Percentiles rank a stretch among this genome's conserved stretches.
Evolutionary conservation across 192 early-diverging fungal species (phyloP).

Genomic region (Coemansia sp.): DNA sequence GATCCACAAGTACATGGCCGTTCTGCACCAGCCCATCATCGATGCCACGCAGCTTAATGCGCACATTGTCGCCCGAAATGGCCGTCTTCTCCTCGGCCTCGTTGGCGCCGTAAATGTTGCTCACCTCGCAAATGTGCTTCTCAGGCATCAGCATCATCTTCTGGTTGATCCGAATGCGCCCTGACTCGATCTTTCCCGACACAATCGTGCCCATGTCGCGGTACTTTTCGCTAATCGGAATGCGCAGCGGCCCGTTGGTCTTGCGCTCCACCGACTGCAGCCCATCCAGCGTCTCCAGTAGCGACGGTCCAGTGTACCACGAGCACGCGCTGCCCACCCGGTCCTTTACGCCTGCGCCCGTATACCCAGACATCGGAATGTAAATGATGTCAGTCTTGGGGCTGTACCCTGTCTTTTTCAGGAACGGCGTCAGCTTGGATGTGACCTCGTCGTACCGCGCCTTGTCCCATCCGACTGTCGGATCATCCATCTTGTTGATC

Average conservation of each 20-base stretch:
- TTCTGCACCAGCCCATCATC: conserved; percentile 89
- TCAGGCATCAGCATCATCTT: conserved; percentile 92
- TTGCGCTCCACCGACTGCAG: conserved; percentile 85
- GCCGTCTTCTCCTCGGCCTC: conserved; percentile 76
- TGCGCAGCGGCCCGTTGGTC: conserved; percentile 82
- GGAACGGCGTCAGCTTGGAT: conserved; percentile 82
- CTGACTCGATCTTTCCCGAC: conserved; percentile 96
- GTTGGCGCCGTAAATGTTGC: conserved; percentile 78
- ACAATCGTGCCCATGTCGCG: conserved; percentile 98
- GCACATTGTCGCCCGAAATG: conserved; percentile 90
- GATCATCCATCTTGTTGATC: conserved; percentile 99
- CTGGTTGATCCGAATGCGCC: conserved; percentile 85
- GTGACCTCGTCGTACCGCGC: conserved; percentile 90
- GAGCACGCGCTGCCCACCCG: conserved; percentile 61
- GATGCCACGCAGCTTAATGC: conserved; percentile 82
- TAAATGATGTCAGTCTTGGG: conserved; percentile 80
- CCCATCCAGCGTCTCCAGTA: conserved; percentile 83
- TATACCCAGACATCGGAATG: conserved; percentile 95
- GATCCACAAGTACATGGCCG: conserved; percentile 85
- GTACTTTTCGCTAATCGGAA: conserved; percentile 95
- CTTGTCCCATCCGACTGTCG: conserved; percentile 92
- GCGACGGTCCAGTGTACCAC: conserved; percentile 85
- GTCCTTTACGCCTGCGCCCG: conserved; percentile 96
- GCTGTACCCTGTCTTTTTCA: conserved; percentile 89
- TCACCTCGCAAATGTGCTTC: conserved; percentile 70